Percentiles rank a stretch among this genome's conserved stretches.
Evolutionary conservation across 306 rosid genomes (phyloP).

Genomic region (Notholithocarpus densiflorus): DNA sequence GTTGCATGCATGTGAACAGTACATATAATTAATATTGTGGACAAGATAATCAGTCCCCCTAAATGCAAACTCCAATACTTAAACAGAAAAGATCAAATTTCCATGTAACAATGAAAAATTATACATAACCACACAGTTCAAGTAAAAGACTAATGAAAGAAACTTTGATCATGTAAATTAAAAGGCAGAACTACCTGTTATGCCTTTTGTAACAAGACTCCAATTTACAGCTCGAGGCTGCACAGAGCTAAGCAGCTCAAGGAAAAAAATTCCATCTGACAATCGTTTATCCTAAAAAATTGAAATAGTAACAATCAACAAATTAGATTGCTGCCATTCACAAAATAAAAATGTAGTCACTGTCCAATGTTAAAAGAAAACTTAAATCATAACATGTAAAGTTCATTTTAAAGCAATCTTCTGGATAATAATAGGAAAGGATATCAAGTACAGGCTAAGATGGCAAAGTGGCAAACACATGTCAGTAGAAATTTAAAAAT

Average conservation of each 20-base stretch:
- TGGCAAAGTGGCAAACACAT: neutral
- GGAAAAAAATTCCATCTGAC: constrained; percentile 87
- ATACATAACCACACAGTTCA: neutral
- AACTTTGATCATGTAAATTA: neutral
- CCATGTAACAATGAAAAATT: neutral
- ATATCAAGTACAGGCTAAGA: neutral
- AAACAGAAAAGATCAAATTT: neutral
- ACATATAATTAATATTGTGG: no score
- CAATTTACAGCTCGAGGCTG: constrained; percentile 87
- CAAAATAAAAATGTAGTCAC: neutral
- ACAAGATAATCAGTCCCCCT: neutral
- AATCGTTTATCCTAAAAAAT: constrained; percentile 76
- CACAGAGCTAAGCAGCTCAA: constrained; percentile 90
- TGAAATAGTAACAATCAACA: constrained; percentile 14
- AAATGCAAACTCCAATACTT: neutral
- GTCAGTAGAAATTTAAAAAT: neutral
- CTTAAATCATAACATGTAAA: neutral
- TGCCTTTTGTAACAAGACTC: constrained; percentile 91
- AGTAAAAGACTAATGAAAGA: neutral
- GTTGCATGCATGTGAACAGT: no score
- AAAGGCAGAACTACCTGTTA: constrained; percentile 53
- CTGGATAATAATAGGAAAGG: neutral
- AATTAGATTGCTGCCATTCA: neutral
- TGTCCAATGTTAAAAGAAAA: neutral
- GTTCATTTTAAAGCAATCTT: neutral